phyloP scores from a whole-genome alignment of 2,329 filamentous ascomycete genomes.

The Huntiella bhutanensis region DNA sequence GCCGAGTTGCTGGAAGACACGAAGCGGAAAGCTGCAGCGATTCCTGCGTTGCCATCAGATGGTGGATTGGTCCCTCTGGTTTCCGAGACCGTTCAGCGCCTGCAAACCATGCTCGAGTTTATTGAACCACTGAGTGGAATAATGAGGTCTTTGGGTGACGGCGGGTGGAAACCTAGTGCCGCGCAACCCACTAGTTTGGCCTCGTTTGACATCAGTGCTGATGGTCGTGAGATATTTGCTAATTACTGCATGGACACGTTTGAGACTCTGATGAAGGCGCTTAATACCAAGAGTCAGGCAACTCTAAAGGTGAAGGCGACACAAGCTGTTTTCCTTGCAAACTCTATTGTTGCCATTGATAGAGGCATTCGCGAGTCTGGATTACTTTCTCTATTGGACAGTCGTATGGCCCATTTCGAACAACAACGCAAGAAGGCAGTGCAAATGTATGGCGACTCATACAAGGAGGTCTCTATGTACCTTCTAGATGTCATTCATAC shows the following conservation, averaged over 20 bases:
- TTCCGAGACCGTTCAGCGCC: conserved; percentile 63
- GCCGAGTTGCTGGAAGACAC: conserved; percentile 71
- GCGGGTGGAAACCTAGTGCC: conserved; percentile 56
- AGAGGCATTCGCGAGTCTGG: conserved; percentile 70
- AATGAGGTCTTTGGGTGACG: conserved; percentile 79
- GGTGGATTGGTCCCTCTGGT: conserved; percentile 63
- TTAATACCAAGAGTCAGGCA: conserved; percentile 55
- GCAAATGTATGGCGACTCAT: conserved; percentile 63
- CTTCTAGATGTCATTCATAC: conserved; percentile 88
- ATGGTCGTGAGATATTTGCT: conserved; percentile 71
- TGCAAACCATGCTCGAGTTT: conserved; percentile 77
- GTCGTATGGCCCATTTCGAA: conserved; percentile 50
- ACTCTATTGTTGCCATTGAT: conserved; percentile 68
- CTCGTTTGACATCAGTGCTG: conserved; percentile 73
- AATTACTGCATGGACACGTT: conserved; percentile 83
- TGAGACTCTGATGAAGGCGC: conserved; percentile 53
- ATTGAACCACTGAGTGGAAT: conserved; percentile 72
- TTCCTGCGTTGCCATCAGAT: conserved; percentile 56
- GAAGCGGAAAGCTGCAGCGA: conserved; percentile 43
- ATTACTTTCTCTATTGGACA: conserved; percentile 49
- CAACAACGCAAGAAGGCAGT: conserved; percentile 76
- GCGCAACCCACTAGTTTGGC: conserved; percentile 40
- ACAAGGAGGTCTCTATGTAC: conserved; percentile 70
- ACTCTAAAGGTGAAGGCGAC: conserved; percentile 61
- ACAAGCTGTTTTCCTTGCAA: conserved; percentile 78